Conservation (phyloP, 148 eudicot species). For the Simmondsia chinensis region DNA sequence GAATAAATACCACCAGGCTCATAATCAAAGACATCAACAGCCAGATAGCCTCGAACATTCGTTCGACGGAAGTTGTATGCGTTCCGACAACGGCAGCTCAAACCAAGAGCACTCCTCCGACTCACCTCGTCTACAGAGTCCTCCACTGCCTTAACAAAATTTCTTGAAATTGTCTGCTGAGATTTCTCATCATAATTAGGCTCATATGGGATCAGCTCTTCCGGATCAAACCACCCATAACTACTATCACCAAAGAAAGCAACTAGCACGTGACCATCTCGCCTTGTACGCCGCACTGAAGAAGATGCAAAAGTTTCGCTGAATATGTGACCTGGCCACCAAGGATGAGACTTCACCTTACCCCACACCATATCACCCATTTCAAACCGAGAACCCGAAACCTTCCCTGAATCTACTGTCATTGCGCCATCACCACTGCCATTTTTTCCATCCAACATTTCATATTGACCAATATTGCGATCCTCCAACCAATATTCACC, state of each 20-base stretch:
- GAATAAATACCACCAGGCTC: constrained; percentile 60
- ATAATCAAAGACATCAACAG: constrained; percentile 62
- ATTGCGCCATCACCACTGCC: constrained; percentile 14
- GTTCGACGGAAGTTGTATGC: constrained; percentile 51
- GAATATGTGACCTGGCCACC: constrained; percentile 95
- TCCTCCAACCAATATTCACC: constrained; percentile 9
- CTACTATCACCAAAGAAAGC: constrained; percentile 96
- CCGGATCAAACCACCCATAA: constrained; percentile 88
- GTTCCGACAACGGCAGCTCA: constrained; percentile 72
- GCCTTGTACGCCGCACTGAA: constrained; percentile 57
- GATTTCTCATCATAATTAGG: constrained; percentile 58
- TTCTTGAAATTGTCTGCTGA: constrained; percentile 44
- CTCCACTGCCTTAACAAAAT: constrained; percentile 67
- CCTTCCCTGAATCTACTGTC: constrained; percentile 3
- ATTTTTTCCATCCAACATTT: too few relatives aligned
- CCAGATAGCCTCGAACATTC: constrained; percentile 33
- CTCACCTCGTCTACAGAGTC: constrained; percentile 77
- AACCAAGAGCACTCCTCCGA: constrained; percentile 59
- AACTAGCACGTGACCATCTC: constrained; percentile 66
- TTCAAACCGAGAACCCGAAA: constrained; percentile 36
- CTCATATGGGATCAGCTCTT: constrained; percentile 65
- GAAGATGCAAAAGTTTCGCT: constrained; percentile 62
- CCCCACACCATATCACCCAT: constrained; percentile 98
- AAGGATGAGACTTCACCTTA: constrained; percentile 95
- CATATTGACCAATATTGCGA: constrained; percentile 3